A percentile compares a stretch with the other conserved stretches of the same genome.
phyloP scores from a whole-genome alignment of 1,139 yeast genomes.

The Lodderomyces metapsilosis region DNA sequence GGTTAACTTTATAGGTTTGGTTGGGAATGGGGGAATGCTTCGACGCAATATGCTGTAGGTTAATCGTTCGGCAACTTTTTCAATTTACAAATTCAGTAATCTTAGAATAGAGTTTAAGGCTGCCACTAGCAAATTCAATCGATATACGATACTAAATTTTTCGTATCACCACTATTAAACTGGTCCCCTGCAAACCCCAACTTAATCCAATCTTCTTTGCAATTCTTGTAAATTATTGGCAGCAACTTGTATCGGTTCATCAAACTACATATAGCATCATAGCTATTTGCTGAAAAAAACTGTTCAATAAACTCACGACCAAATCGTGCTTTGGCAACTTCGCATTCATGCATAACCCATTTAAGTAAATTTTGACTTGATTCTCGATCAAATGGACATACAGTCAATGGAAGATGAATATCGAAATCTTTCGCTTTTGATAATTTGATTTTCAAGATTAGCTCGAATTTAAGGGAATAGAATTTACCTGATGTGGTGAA shows the following conservation, averaged over 20 bases:
- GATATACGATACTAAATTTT: slow-evolving; percentile 26
- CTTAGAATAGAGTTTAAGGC: too few species aligned
- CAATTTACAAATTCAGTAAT: too few species aligned
- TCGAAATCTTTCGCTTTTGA: slow-evolving; percentile 50
- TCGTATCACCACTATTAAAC: slow-evolving; percentile 22
- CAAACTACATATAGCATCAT: slow-evolving; percentile 23
- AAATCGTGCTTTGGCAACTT: slow-evolving; percentile 35
- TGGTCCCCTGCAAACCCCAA: slow-evolving; percentile 38
- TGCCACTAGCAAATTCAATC: too few species aligned
- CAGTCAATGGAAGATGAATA: slow-evolving; percentile 49
- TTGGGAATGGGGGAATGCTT: too few species aligned
- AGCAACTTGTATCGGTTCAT: slow-evolving; percentile 25
- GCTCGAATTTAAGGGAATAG: slow-evolving; percentile 53
- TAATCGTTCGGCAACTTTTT: too few species aligned
- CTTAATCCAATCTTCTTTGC: slow-evolving; percentile 34
- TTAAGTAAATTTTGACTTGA: slow-evolving; percentile 44
- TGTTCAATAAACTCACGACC: slow-evolving; percentile 32
- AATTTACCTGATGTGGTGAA: slow-evolving; percentile 52
- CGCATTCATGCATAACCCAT: slow-evolving; percentile 57
- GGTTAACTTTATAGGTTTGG: too few species aligned
- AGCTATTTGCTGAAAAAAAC: slow-evolving; percentile 21
- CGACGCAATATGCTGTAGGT: too few species aligned
- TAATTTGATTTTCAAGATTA: slow-evolving; percentile 48
- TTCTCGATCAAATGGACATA: slow-evolving; percentile 51
- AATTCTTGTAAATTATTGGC: slow-evolving; percentile 31